Percentiles rank a stretch among this genome's conserved stretches.
phyloP scores from a whole-genome alignment of 2,329 filamentous ascomycete species.

The Hortaea werneckii region DNA sequence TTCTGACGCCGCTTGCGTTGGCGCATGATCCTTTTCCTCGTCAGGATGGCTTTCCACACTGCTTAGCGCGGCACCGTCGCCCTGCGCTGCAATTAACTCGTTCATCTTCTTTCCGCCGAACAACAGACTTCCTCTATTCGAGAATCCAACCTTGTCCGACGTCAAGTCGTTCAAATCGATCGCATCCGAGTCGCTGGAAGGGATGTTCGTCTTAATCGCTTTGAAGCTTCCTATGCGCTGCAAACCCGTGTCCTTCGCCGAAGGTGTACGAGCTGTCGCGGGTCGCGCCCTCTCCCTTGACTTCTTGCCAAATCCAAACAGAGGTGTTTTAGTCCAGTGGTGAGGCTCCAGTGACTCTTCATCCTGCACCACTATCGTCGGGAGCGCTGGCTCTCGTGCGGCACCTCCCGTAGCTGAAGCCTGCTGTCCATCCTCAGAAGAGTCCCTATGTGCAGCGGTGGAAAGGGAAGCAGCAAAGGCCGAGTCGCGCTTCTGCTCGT shows the following conservation, averaged over 20 bases:
- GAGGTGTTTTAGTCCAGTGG: conserved; percentile 11
- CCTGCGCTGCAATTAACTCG: conserved; percentile 18
- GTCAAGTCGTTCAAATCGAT: conserved; percentile 42
- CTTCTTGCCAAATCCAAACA: conserved; percentile 6
- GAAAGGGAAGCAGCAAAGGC: conserved; percentile 21
- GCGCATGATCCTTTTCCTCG: neutral
- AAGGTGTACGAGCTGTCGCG: conserved; percentile 2
- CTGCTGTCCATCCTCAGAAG: conserved; percentile 10
- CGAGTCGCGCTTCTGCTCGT: conserved; percentile 25
- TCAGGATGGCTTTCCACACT: conserved; percentile 1
- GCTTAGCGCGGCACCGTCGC: conserved; percentile 5
- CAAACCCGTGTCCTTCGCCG: conserved; percentile 2
- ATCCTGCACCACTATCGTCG: conserved; percentile 36
- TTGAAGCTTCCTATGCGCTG: conserved; percentile 30
- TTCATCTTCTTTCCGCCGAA: conserved; percentile 42
- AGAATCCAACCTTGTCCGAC: conserved; percentile 47
- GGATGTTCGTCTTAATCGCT: conserved; percentile 46
- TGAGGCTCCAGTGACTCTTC: conserved; percentile 15
- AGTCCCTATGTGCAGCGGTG: conserved; percentile 8
- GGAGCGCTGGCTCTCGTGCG: conserved; percentile 31
- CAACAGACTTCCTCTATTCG: conserved; percentile 50
- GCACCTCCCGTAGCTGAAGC: conserved; percentile 10
- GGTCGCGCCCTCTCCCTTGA: conserved; percentile 4
- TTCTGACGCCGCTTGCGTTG: neutral
- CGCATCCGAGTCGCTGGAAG: conserved; percentile 40